phyloP scores from a whole-genome alignment of 129 eudicot genomes.

The Flaveria brownii region DNA sequence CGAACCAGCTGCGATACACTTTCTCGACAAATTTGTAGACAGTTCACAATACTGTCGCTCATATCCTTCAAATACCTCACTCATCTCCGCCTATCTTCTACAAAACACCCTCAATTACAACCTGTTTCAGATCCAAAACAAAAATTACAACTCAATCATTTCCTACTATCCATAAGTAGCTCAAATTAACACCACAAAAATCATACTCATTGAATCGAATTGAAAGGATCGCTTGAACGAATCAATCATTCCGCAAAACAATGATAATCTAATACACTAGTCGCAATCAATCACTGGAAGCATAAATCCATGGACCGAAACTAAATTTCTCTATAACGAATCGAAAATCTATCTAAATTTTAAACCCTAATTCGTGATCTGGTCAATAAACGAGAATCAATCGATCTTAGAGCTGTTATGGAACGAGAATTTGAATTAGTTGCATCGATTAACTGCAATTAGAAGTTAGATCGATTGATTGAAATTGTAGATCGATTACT shows the following conservation, averaged over 20 bases:
- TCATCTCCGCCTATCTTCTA: conserved; percentile 54
- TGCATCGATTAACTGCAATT: conserved; percentile 2
- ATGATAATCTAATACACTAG: neutral
- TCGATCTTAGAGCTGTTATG: conserved; percentile 1
- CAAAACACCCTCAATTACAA: conserved; percentile 19
- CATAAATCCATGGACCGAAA: conserved; percentile 9
- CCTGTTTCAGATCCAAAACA: conserved; percentile 25
- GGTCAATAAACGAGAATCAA: conserved; percentile 11
- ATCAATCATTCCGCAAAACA: neutral
- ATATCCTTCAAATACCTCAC: conserved; percentile 85
- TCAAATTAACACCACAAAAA: neutral
- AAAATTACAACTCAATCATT: conserved; percentile 9
- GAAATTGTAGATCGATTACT: conserved; percentile 36
- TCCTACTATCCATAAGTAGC: conserved; percentile 8
- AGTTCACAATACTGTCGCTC: conserved; percentile 92
- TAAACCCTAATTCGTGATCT: conserved; percentile 29
- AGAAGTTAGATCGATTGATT: neutral
- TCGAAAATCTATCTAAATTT: neutral
- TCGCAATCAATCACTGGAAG: neutral
- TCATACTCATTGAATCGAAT: conserved; percentile 1
- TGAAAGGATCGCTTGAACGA: neutral
- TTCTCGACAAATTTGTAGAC: conserved; percentile 74
- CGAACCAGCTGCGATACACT: conserved; percentile 60
- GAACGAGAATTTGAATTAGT: neutral
- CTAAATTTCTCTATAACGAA: neutral